A percentile compares a stretch with the other conserved stretches of the same genome.
These are phyloP conservation scores for Prunus davidiana DNA, from an alignment of 306 rosid species.

Conservation along the genomic window DNA sequence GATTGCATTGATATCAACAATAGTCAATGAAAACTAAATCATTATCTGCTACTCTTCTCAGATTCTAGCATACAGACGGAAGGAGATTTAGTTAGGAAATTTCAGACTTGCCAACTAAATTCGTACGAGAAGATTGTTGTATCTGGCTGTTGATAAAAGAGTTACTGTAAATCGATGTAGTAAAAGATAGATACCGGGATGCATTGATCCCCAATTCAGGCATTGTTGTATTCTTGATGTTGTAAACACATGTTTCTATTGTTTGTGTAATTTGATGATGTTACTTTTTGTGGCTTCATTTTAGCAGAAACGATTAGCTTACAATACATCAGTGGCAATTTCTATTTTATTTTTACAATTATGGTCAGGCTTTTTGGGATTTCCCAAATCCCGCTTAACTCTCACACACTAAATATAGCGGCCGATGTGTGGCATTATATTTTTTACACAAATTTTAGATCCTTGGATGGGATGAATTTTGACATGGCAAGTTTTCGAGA, in stretches of 20 bases:
- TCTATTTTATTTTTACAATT: no score
- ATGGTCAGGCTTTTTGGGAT: no score
- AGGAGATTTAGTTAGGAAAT: slow-evolving; percentile 32
- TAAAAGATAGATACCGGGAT: slow-evolving; percentile 6
- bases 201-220: slow-evolving; percentile 1
- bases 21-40: neutral
- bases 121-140: neutral
- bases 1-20: neutral
- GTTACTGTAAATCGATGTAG: slow-evolving; percentile 8
- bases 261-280: neutral
- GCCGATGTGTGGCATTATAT: no score
- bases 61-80: slow-evolving; percentile 74
- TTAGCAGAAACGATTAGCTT: no score
- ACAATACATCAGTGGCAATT: no score
- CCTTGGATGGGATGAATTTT: no score
- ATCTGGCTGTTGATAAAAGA: neutral
- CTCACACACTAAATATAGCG: no score
- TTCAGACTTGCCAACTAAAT: neutral
- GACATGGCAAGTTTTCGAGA: no score
- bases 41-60: slow-evolving; percentile 36
- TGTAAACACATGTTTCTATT: neutral
- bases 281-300: no score
- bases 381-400: no score
- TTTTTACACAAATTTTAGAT: no score
- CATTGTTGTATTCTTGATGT: neutral